Base-by-base conservation (phyloP, 2,329 filamentous ascomycete species). In the Aschersonia sp. region DNA sequence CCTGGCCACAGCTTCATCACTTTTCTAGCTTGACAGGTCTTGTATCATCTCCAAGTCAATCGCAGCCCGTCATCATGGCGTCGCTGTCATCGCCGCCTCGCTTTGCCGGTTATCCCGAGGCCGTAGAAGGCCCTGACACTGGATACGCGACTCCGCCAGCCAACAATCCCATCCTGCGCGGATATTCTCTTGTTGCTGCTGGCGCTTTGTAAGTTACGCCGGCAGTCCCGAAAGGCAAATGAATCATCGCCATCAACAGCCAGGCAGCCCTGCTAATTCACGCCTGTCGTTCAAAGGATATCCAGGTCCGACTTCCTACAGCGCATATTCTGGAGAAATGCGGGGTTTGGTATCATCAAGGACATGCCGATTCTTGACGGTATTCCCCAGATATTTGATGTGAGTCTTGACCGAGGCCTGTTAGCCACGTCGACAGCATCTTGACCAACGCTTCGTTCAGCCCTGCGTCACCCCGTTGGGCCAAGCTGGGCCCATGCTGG, bases 111-210 rank as follows among this genome's bases (percentile, higher is more conserved):
- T 71, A 74, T 48, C 71, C 71, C 30, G 53, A 60, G 46, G 58
- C 62, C 44, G 47, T 56, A 5, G 56, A 66, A 45, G 60, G 58
- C 31, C 61, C 68, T 9, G 58, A 65, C 30, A 61, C 65, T 50
- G 61, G 62, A 7, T 62, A 65, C n/a, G 53, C 59, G 7, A 54
- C 53, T n/a, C 53, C 51, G 20, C 44, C 61, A 32, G 74, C 79
- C 52, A 71, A 75, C 41, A 89, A 91, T 59, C 86, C 87, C 1
- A 73, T 79, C 1, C 68, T 94, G 52, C 73, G 81, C 48, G 87
- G 87, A 4, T 64, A 73, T 32, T 63, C 79, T 5, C 68, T 94
- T 45, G 70, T 47, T 6, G 51, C 45, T 38, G 52, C 40, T 32
- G 45, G 49, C n/a, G 43, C 44, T 47, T 51, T 48, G 54, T 53